A percentile compares a stretch with the other conserved stretches of the same genome.
Conservation (phyloP, 2,329 filamentous ascomycete species). For the Ophiostoma ulmi region DNA sequence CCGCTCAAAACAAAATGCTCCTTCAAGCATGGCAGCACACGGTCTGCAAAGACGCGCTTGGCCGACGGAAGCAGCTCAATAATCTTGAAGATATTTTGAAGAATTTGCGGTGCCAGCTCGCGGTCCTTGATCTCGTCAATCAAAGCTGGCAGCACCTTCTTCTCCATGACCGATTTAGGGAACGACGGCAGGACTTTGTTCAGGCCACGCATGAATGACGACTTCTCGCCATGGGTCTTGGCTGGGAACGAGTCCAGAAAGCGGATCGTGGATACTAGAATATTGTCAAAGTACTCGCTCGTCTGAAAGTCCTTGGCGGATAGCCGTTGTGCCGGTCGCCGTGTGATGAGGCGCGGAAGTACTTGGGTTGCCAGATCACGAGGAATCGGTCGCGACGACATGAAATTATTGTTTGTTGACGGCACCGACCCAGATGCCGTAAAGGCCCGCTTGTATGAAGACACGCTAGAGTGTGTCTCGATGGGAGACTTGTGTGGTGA, state of each 20-base stretch:
- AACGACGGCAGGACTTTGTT: constrained; percentile 86
- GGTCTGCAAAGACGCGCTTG: constrained; percentile 74
- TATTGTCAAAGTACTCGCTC: constrained; percentile 94
- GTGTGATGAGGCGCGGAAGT: constrained; percentile 77
- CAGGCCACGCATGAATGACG: constrained; percentile 83
- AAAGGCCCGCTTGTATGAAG: constrained; percentile 80
- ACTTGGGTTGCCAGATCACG: constrained; percentile 71
- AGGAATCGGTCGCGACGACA: constrained; percentile 73
- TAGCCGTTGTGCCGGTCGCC: constrained; percentile 80
- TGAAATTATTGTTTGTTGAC: constrained; percentile 74
- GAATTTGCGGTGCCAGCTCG: constrained; percentile 74
- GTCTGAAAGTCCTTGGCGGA: constrained; percentile 89
- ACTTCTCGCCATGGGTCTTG: constrained; percentile 87
- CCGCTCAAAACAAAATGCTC: constrained; percentile 67
- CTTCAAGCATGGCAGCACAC: constrained; percentile 76
- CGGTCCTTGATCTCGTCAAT: constrained; percentile 92
- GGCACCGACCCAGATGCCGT: constrained; percentile 73
- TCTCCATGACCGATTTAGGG: constrained; percentile 87
- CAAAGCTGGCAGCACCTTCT: constrained; percentile 83
- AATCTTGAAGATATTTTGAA: constrained; percentile 91
- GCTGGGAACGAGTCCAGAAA: constrained; percentile 88
- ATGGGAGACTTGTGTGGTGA: constrained; percentile 86
- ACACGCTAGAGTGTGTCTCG: constrained; percentile 72
- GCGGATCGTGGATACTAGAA: constrained; percentile 90
- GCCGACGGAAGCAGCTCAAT: constrained; percentile 71